These are phyloP conservation scores for Argentina anserina DNA, from an alignment of 306 rosid species.

Conservation along the genomic window DNA sequence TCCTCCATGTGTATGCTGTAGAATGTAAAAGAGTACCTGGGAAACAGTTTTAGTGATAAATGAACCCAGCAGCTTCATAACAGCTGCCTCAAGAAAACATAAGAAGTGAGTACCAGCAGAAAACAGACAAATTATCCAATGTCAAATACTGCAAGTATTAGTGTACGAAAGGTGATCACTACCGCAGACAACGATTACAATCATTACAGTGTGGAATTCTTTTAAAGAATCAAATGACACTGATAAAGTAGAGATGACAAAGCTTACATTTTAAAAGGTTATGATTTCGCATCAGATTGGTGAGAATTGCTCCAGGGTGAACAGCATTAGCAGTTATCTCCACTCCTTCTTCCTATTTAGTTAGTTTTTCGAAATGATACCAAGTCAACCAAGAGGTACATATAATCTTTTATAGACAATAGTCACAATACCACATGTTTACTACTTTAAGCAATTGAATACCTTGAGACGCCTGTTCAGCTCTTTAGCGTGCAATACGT, in stretches of 20 bases:
- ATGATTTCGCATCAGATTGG: constrained; percentile 28
- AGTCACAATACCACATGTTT: too few species aligned
- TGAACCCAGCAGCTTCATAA: constrained; percentile 40
- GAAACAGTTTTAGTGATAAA: constrained; percentile 52
- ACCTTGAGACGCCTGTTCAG: constrained; percentile 82
- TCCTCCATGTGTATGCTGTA: too few species aligned
- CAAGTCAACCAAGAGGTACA: not conserved
- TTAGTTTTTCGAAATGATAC: not conserved
- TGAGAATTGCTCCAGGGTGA: constrained; percentile 37
- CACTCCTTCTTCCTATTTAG: constrained; percentile 19
- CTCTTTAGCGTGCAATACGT: constrained; percentile 72
- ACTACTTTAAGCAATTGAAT: not conserved
- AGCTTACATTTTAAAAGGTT: constrained; percentile 41
- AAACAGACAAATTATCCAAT: not conserved
- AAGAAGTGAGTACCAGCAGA: not conserved
- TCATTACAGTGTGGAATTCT: not conserved
- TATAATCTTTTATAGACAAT: not conserved
- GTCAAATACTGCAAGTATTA: not conserved
- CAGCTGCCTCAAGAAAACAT: constrained; percentile 38
- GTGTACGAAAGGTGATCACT: not conserved
- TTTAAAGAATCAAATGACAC: not conserved
- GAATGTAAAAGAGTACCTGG: constrained; percentile 35
- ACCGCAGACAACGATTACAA: not conserved
- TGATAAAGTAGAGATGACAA: not conserved
- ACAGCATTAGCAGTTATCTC: constrained; percentile 37